Evolutionary conservation across 2,329 filamentous ascomycete species (phyloP).

Genomic region (Pseudogymnoascus sp.): DNA sequence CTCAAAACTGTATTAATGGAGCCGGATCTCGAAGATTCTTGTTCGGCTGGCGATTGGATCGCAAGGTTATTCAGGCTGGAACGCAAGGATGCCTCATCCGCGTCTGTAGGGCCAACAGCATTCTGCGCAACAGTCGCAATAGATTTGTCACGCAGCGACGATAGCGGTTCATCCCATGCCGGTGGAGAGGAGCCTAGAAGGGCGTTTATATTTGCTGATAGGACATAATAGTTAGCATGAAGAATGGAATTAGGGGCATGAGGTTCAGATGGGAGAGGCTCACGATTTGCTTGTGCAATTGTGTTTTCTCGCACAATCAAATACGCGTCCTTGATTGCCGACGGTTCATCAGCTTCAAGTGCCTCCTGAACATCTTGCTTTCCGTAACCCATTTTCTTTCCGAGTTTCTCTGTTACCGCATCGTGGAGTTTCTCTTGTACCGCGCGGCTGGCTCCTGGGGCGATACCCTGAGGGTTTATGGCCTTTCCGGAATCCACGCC

Average conservation of each 20-base stretch:
- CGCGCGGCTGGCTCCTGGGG: conserved; percentile 66
- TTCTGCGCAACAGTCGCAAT: not conserved
- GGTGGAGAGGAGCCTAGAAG: conserved; percentile 48
- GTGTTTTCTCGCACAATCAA: conserved; percentile 97
- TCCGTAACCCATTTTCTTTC: conserved; percentile 96
- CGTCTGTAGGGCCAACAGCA: not conserved
- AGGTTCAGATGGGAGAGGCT: conserved; percentile 34
- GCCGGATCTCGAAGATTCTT: not conserved
- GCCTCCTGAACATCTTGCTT: conserved; percentile 94
- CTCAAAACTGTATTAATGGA: conserved; percentile 24
- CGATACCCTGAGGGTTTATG: conserved; percentile 74
- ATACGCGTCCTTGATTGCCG: conserved; percentile 97
- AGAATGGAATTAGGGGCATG: not conserved
- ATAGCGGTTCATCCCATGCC: conserved; percentile 34
- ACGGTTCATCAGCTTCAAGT: conserved; percentile 82
- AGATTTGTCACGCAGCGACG: conserved; percentile 1
- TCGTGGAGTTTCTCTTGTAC: conserved; percentile 87
- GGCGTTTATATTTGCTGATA: conserved; percentile 37
- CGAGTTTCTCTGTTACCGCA: conserved; percentile 88
- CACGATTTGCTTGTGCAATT: conserved; percentile 81
- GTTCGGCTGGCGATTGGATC: not conserved
- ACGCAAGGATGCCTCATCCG: not conserved
- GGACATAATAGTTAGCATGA: not conserved
- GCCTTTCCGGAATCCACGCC: conserved; percentile 90
- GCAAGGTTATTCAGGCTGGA: not conserved